phyloP scores from a whole-genome alignment of 2,329 filamentous ascomycete genomes.

The Pseudogymnoascus sp. region DNA sequence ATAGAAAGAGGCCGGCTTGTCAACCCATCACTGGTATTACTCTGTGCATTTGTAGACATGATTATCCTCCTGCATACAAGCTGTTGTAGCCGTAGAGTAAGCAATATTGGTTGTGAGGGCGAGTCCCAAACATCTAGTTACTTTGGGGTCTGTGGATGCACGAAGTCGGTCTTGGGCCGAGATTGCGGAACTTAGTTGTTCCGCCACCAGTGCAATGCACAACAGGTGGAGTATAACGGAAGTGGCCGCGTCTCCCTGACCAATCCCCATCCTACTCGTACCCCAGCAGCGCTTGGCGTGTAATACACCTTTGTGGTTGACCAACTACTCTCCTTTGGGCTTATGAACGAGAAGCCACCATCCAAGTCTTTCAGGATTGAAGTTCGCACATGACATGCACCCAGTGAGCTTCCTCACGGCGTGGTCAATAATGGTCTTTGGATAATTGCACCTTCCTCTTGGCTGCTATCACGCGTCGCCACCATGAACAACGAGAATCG shows the following conservation, averaged over 20 bases:
- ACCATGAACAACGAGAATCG: conserved; percentile 2
- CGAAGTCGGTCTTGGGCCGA: neutral
- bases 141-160: neutral
- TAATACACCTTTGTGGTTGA: neutral
- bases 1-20: neutral
- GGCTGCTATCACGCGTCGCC: conserved; percentile 5
- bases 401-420: neutral
- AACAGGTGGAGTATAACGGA: neutral
- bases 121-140: neutral
- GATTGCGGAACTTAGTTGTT: neutral
- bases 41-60: conserved; percentile 4
- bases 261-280: neutral
- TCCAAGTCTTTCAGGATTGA: neutral
- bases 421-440: conserved; percentile 5
- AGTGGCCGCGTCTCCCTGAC: neutral
- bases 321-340: neutral
- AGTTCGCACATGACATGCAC: neutral
- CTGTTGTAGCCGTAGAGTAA: neutral
- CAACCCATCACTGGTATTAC: neutral
- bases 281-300: neutral
- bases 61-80: neutral
- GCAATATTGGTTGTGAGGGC: neutral
- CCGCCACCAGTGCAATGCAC: neutral
- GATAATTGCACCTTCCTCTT: neutral
- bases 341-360: neutral